Evolutionary conservation across 2,329 filamentous ascomycete genomes (phyloP), one percentile per base, ranked within the genome.

Genomic region (Fusarium illudens): DNA sequence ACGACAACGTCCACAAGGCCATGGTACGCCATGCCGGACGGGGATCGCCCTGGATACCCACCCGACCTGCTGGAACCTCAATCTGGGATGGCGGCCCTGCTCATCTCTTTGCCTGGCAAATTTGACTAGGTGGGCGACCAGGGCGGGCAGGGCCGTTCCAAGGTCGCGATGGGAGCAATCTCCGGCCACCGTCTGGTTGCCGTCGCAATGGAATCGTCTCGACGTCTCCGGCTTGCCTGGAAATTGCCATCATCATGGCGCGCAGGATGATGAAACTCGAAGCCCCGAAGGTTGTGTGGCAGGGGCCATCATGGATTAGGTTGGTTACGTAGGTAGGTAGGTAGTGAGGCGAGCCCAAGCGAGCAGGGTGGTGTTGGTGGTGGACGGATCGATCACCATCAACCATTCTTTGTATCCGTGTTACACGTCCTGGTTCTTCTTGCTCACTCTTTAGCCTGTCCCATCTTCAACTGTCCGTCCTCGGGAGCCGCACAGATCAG

Each of bases 231-330:
- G 69, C 56, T 58, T 65, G 58, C 58, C 51, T 72, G 67, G 71
- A 73, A 73, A 73, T 74, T 73, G 64, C 48, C 52, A 65, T 64
- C 50, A 52, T 64, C 55, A 63, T 68, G 65, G 70, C 58, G 59
- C 61, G 60, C 58, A 67, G 66, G 65, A 68, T 63, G 62, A 63
- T 73, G 67, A 71, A 69, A 69, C 71, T 58, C 52, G 56, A 67
- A 33, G 66, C 63, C 63, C 51, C 55, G 58, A 64, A 58, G 53
- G 60, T 53, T 57, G 58, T 55, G 55, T 59, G 48, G 59, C 58
- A 68, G 65, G 57, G 61, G 68, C 20, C 34, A 55, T 54, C 33
- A 39, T 46, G 60, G 62, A 67, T 70, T 50, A 65, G 58, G 58
- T 56, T 54, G 58, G 50, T 52, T 69, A 56, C 46, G 53, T 69